Evolutionary conservation across 176 grass and related monocot genomes (phyloP), one percentile per base, ranked within the genome.

Genomic region (Cymbopogon citratus): DNA sequence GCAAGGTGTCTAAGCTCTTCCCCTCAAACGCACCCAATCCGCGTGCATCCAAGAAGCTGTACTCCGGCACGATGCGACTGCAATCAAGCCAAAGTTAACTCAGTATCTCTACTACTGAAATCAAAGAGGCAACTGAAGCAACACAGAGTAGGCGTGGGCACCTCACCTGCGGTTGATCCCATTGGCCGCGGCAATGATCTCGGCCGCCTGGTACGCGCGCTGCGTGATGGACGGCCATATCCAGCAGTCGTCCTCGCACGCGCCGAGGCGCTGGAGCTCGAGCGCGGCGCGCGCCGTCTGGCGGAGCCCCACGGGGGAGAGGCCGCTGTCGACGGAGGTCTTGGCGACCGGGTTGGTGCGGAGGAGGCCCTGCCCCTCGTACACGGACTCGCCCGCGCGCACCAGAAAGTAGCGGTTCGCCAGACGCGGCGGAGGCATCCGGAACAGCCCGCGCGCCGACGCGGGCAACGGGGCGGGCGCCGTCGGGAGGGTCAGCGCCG

Each of bases 201-300:
- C 92, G 9, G 92, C 95, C 11, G 88, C 88, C 84, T 98, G 95
- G 81, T 98, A 98, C 66, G 95, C 76, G 27, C 95, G 78, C 81
- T 98, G 95, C 76, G 92, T 98, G 78, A 98, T 98, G 65, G 95
- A 98, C 0, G 92, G 88, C 95, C 92, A 98, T 70, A 94, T 94
- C 95, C 95, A 98, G 86, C 92, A 98, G 67, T 85, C 91, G 51
- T 92, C 90, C 57, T 94, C 92, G 88, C 92, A 98, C 18, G 95
- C 95, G 15, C 95, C 92, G 28, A 98, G 81, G 66, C 75, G 83
- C 38, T 87, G 76, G 56, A 98, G 92, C 84, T 98, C 95, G 51
- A 93, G 88, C 48, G 95, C 95, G 29, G 92, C 88, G 63, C 73
- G 78, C 28, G 88, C 90, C 74, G 92, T 67, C 87, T 98, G 95